Conservation (phyloP, 2,329 filamentous ascomycete species). For the Fusarium sp. region DNA sequence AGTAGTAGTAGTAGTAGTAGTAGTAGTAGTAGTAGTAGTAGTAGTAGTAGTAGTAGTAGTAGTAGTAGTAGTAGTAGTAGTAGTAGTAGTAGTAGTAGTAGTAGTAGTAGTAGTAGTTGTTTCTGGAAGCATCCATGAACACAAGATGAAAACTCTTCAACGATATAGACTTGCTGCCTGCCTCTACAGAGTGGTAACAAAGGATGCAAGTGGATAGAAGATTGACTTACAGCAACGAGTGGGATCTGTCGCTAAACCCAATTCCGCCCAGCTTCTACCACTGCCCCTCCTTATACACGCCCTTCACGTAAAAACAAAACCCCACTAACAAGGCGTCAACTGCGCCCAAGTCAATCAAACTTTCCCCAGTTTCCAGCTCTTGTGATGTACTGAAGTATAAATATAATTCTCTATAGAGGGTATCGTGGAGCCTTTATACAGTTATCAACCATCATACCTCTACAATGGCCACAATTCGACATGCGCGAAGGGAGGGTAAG, state of each 20-base stretch:
- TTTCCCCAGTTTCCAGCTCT: neutral
- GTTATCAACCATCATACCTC: slow-evolving; percentile 4
- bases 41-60: no score
- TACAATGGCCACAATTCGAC: slow-evolving; percentile 41
- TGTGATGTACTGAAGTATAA: neutral
- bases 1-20: no score
- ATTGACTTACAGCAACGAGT: neutral
- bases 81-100: no score
- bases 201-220: neutral
- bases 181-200: neutral
- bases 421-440: slow-evolving; percentile 1
- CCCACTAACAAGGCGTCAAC: slow-evolving; percentile 15
- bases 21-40: no score
- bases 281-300: slow-evolving; percentile 29
- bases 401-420: neutral
- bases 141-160: neutral
- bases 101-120: neutral
- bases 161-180: neutral
- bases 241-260: neutral
- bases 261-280: neutral
- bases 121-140: neutral
- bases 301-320: slow-evolving; percentile 23
- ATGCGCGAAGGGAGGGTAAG: slow-evolving; percentile 40
- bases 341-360: neutral
- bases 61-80: no score